Base-by-base conservation (phyloP, 2,329 filamentous ascomycete species). In the Penicillium sp. region DNA sequence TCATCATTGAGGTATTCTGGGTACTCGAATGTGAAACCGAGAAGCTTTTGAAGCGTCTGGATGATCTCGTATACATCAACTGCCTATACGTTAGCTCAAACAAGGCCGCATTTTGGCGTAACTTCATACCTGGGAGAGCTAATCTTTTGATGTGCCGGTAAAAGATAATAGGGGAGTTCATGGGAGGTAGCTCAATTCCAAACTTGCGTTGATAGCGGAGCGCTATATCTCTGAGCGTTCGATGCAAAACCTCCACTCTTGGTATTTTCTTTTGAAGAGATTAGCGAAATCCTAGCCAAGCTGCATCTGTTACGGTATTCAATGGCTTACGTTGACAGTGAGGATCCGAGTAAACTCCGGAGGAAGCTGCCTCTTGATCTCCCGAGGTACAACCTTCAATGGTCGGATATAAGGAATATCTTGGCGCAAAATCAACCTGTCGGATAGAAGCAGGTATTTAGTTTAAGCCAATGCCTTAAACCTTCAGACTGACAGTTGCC, bases 331-430 rank as follows among this genome's bases (percentile, higher is more conserved):
- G 49, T 64, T 72, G 2, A 74, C 71, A 50, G 80, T 77, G 44
- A 81, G 67, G 3, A 74, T 69, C 14, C 62, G 59, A 26, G 76
- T 63, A 55, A 77, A 77, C 49, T 76, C 71, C 19, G 71, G 71
- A 5, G 79, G 77, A 51, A 81, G 67, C 49, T 71, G 76, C 47
- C 76, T 72, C 55, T 72, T 76, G 74, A 81, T 80, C 10, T 77
- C 76, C 16, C 65, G 67, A 6, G 79, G 78, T 8, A 81, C 65
- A 45, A 66, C 63, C 44, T 72, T 78, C 46, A 82, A 76, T 21
- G 89, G 88, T 64, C 85, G 81, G 46, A 89, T 82, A 71, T 89
- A 98, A 0, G 89, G 82, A 26, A 98, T 81, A 54, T 89, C 84
- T 47, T 87, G 87, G 87, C 90, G 96, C 45, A 79, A 78, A 53